These are phyloP conservation scores for Plasmopara viticola DNA, from an alignment of 352 stramenopile genomes.

Conservation along the genomic window DNA sequence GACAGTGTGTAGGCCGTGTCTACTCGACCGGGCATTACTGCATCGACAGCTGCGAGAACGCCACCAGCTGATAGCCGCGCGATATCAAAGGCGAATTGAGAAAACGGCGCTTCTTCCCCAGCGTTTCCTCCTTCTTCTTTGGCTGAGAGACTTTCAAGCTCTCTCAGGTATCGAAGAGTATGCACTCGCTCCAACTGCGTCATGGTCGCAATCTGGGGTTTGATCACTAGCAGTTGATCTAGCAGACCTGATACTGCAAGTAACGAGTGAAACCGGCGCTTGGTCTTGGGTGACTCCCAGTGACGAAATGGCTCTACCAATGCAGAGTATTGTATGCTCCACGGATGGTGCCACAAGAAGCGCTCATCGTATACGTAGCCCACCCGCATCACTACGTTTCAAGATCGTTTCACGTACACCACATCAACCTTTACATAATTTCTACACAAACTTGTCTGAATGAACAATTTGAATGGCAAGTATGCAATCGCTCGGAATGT, in stretches of 20 bases:
- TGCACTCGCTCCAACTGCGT: conserved; percentile 56
- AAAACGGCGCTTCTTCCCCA: too few species aligned
- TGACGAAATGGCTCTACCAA: conserved; percentile 60
- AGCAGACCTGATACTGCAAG: conserved; percentile 65
- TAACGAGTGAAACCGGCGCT: conserved; percentile 48
- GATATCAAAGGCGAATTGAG: conserved; percentile 63
- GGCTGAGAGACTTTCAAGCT: conserved; percentile 38
- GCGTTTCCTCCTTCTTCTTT: too few species aligned
- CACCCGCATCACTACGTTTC: conserved; percentile 1
- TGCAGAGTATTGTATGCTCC: conserved; percentile 42
- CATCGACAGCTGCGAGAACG: conserved; percentile 50
- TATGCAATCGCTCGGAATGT: conserved; percentile 17
- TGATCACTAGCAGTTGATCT: conserved; percentile 36
- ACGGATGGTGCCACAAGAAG: conserved; percentile 70
- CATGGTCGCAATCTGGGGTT: conserved; percentile 30
- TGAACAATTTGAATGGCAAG: conserved; percentile 21
- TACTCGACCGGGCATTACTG: conserved; percentile 41
- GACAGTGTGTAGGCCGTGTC: background rate
- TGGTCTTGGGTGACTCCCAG: conserved; percentile 44
- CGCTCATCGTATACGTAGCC: conserved; percentile 82
- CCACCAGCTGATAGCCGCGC: conserved; percentile 63
- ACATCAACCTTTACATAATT: background rate
- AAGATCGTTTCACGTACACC: conserved; percentile 10
- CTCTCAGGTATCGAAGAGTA: conserved; percentile 42
- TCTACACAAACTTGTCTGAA: too few species aligned